phyloP scores from a whole-genome alignment of 192 early-diverging fungal species.

The Chytriomyces confervae region DNA sequence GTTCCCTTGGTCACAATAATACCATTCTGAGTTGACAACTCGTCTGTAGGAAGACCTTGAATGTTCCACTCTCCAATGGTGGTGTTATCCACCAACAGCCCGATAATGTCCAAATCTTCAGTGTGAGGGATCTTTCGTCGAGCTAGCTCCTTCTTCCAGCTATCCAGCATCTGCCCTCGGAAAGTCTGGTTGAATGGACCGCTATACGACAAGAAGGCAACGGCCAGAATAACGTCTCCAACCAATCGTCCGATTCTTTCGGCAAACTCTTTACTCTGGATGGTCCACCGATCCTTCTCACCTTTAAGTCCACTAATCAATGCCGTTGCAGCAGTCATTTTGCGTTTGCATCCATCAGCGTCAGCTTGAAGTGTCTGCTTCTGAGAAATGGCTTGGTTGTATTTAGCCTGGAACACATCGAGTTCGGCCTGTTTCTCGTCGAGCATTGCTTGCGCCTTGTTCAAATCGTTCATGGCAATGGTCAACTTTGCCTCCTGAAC shows the following conservation, averaged over 20 bases:
- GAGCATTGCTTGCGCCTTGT: constrained; percentile 60
- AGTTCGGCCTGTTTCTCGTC: constrained; percentile 73
- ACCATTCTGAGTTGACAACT: constrained; percentile 69
- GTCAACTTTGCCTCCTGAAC: constrained; percentile 65
- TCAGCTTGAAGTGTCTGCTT: constrained; percentile 68
- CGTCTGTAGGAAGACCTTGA: constrained; percentile 70
- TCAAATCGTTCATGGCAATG: constrained; percentile 63
- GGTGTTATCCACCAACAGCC: constrained; percentile 65
- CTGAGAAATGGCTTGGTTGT: constrained; percentile 62
- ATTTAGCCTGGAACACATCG: constrained; percentile 67
- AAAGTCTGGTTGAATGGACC: constrained; percentile 71
- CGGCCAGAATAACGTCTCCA: constrained; percentile 66
- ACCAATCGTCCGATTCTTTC: constrained; percentile 66
- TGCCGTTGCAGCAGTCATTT: constrained; percentile 69
- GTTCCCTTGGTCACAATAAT: constrained; percentile 68
- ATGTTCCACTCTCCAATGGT: constrained; percentile 72
- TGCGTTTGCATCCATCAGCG: constrained; percentile 67
- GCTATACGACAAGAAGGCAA: constrained; percentile 66
- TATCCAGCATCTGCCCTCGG: constrained; percentile 52
- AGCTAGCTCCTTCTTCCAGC: constrained; percentile 66
- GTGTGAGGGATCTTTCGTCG: constrained; percentile 66
- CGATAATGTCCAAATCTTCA: constrained; percentile 66
- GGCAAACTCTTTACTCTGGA: constrained; percentile 69
- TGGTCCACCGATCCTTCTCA: constrained; percentile 72
- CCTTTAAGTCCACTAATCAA: constrained; percentile 67